A percentile compares a stretch with the other conserved stretches of the same genome.
These are phyloP conservation scores for Puccinellia tenuiflora DNA, from an alignment of 176 grass and related monocot species.

Conservation along the genomic window DNA sequence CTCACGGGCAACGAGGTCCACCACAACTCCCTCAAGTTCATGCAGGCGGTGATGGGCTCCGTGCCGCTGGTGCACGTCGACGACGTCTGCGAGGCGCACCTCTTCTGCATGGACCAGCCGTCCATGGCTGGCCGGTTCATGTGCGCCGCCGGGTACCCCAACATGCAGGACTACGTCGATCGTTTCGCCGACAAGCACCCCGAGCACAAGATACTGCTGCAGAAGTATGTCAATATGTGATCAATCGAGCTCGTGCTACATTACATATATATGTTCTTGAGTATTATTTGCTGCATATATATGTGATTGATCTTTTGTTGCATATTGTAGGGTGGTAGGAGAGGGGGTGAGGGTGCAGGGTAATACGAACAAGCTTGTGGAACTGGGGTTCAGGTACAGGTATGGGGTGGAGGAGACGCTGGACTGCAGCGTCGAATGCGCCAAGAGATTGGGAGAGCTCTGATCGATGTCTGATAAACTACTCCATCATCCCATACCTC, in stretches of 20 bases:
- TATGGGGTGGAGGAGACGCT: slow-evolving; percentile 50
- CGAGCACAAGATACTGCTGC: slow-evolving; percentile 30
- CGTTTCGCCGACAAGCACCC: slow-evolving; percentile 33
- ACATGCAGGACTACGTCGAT: slow-evolving; percentile 26
- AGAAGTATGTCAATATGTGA: slow-evolving; percentile 35
- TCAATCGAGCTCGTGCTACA: not conserved
- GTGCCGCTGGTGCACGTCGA: slow-evolving; percentile 67
- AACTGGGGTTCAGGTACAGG: slow-evolving; percentile 57
- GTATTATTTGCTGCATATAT: not conserved
- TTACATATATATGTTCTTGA: no score
- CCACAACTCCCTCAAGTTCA: slow-evolving; percentile 34
- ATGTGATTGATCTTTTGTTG: not conserved
- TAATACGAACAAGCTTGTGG: slow-evolving; percentile 41
- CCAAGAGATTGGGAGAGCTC: slow-evolving; percentile 36
- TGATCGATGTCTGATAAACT: not conserved
- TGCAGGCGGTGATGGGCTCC: slow-evolving; percentile 51
- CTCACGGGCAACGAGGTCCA: slow-evolving; percentile 7
- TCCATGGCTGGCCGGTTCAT: slow-evolving; percentile 62
- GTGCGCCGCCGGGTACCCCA: slow-evolving; percentile 37
- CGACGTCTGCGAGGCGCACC: slow-evolving; percentile 57
- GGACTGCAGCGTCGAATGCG: slow-evolving; percentile 41
- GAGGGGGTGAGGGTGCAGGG: slow-evolving; percentile 20
- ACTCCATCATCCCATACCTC: not conserved
- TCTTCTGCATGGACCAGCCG: slow-evolving; percentile 52
- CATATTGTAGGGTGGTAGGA: slow-evolving; percentile 33